Evolutionary conservation across 192 early-diverging fungal species (phyloP), one percentile per base, ranked within the genome.

Genomic region (Chytriomyces sp.): DNA sequence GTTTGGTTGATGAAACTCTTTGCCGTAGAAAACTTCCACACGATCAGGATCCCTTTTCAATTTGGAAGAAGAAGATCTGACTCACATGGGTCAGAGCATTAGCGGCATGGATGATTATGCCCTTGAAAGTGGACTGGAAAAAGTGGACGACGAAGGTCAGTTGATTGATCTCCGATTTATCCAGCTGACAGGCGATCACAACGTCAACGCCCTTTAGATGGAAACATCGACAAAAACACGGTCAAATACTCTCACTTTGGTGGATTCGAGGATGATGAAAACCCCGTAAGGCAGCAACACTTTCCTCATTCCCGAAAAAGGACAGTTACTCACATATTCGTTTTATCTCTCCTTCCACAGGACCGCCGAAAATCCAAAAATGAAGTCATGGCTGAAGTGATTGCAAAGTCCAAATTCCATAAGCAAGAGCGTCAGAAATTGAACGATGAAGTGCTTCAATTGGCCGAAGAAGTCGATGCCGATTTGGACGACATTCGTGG

Each of bases 381-480:
- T 44, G 98, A 99, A 84, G 82, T 99, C 50, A 98, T 98, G 98
- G 92, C 93, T 80, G 97, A 99, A 81, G 80, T 99, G 43, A 98
- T 99, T 77, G 93, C 93, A 50, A 99, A 99, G 85, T 95, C 93
- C 85, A 99, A 99, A 83, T 77, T 90, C 75, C 91, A 98, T 88
- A 98, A 98, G 79, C 83, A 86, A 62, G 96, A 99, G 78, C 92
- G 96, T 9, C 96, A 97, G 85, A 83, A 88, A 75, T 88, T 88
- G 45, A 93, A 94, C 78, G 94, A 97, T 73, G 89, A 96, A 71
- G 91, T 97, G 81, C 91, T 94, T 6, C 91, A 90, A 0, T 81
- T 94, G 5, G 89, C 91, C 8, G 85, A 90, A 45, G 91, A 95
- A 75, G 88, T 99, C 43, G 98, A 99, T 82, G 91, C 90, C 18